Base-by-base conservation (phyloP, 2,329 filamentous ascomycete genomes). In the Alternaria dauci region DNA sequence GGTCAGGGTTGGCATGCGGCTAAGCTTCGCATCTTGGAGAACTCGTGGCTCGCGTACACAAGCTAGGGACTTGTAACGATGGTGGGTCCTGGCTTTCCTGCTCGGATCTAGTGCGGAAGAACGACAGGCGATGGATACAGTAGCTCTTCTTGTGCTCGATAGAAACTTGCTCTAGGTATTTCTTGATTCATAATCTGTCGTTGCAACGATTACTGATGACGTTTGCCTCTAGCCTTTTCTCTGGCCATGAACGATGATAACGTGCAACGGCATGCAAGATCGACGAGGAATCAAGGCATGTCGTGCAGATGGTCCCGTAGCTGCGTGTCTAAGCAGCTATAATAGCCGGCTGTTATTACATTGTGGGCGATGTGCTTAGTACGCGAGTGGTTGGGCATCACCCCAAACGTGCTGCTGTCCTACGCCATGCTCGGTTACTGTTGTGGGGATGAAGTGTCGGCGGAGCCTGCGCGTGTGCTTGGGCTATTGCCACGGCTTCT, bases 311-410 rank as follows among this genome's bases (percentile, higher is more conserved):
- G n/a, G 57, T 26, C n/a, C 52, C n/a, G 46, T 48, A 56, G 38
- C 32, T 26, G 46, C 46, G 32, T 28, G 46, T 16, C 38, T 42
- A 38, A 38, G 25, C 41, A 26, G 16, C 30, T 57, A 60, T 57
- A 59, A 44, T 28, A 58, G 52, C 38, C 52, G 52, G 39, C 30
- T 62, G 60, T 52, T 62, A 60, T 62, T 56, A 59, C 57, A 55
- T 32, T 51, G 26, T 26, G 41, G 52, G 23, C 41, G 38, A 16
- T 44, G 47, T 38, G 9, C 20, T 52, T 42, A 44, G 57, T 54
- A 51, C 14, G 48, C n/a, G 32, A 50, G 36, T 28, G 28, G 34
- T 48, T 48, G 44, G 44, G 44, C 44, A 48, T 34, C 44, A 48
- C 23, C 28, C 7, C 12, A 48, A 20, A 11, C 5, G 11, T 47